Evolutionary conservation across 1,284 basidiomycete genomes (phyloP).

Genomic region (Meripilus lineatus): DNA sequence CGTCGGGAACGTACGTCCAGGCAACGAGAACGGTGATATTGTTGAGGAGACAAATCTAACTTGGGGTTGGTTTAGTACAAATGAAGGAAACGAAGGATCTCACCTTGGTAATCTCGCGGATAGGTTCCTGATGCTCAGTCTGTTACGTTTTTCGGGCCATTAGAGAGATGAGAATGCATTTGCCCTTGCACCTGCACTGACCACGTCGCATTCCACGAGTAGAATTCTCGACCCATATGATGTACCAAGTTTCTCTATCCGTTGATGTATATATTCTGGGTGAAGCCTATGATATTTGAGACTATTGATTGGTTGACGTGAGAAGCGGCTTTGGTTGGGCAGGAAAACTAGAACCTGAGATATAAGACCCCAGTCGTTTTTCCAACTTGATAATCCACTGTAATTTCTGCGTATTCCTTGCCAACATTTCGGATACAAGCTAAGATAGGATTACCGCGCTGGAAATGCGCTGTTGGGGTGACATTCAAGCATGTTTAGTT

Average conservation of each 20-base stretch:
- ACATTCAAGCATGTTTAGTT: not conserved
- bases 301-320: conserved; percentile 42
- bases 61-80: conserved; percentile 5
- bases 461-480: conserved; percentile 1
- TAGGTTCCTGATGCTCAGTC: conserved; percentile 80
- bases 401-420: conserved; percentile 94
- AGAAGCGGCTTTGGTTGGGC: not conserved
- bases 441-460: conserved; percentile 89
- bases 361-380: conserved; percentile 92
- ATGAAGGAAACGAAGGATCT: not conserved
- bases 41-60: conserved; percentile 82
- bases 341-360: conserved; percentile 57
- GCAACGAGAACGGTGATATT: conserved; percentile 89
- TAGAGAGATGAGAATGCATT: not conserved
- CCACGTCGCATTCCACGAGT: conserved; percentile 91
- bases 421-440: conserved; percentile 82
- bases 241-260: conserved; percentile 82
- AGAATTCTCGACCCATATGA: conserved; percentile 84
- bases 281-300: conserved; percentile 94
- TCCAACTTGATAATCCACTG: conserved; percentile 94
- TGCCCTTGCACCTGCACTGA: conserved; percentile 38
- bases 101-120: conserved; percentile 89
- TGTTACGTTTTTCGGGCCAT: conserved; percentile 43
- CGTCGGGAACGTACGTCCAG: conserved; percentile 68
- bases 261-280: conserved; percentile 92